Conservation (phyloP, 352 stramenopile genomes). For the Phytophthora colocasiae region DNA sequence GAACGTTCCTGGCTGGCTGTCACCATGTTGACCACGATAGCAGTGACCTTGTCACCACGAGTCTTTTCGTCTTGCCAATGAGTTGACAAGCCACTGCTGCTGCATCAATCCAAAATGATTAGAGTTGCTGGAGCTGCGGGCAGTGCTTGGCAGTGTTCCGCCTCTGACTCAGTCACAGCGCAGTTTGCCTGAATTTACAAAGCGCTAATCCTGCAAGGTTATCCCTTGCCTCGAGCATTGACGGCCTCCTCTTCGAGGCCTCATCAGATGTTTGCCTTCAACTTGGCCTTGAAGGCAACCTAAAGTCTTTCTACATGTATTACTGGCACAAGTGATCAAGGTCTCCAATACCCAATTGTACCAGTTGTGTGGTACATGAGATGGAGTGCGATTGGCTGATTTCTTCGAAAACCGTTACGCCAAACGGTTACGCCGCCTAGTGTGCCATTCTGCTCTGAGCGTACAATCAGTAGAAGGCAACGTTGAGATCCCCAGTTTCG, state of each 20-base stretch:
- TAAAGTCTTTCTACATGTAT: neutral
- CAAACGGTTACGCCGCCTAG: constrained; percentile 13
- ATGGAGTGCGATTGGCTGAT: constrained; percentile 22
- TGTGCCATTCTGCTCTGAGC: constrained; percentile 3
- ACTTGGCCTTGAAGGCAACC: constrained; percentile 1
- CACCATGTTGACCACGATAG: no score
- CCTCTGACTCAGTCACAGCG: no score
- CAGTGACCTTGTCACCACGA: neutral
- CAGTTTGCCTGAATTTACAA: neutral
- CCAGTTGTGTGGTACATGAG: constrained; percentile 10
- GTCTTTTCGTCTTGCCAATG: neutral
- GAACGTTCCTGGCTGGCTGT: constrained; percentile 8
- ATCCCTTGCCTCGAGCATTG: neutral
- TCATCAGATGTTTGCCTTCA: constrained; percentile 27
- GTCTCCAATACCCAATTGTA: constrained; percentile 1
- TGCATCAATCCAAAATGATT: constrained; percentile 22
- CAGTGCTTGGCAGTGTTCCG: no score
- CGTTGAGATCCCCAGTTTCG: neutral
- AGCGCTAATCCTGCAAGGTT: neutral
- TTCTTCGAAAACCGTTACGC: constrained; percentile 15
- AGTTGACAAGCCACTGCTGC: neutral
- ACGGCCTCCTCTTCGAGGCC: constrained; percentile 9
- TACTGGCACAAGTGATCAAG: no score
- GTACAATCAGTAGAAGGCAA: constrained; percentile 20
- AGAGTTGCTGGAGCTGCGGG: neutral